A percentile compares a stretch with the other conserved stretches of the same genome.
Conservation (phyloP, 805 yeast genomes). For the Cyberlindnera mycetangii region DNA sequence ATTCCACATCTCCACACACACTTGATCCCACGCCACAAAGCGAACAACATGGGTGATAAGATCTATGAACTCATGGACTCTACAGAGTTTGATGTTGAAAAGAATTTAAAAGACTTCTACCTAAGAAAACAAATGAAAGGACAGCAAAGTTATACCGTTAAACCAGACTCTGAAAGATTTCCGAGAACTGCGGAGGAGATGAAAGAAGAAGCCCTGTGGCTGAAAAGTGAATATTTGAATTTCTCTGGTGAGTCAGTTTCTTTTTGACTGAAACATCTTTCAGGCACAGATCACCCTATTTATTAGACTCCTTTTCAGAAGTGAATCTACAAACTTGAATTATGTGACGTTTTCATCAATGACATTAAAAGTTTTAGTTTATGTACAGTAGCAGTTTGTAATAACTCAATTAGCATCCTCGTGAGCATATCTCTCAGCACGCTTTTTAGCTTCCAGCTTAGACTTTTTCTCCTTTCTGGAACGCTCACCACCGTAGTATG, state of each 20-base stretch:
- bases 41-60: conserved; percentile 63
- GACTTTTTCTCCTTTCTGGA: conserved; percentile 66
- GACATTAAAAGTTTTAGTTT: conserved; percentile 10
- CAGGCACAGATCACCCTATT: background rate
- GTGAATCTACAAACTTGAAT: background rate
- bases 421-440: conserved; percentile 28
- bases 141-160: conserved; percentile 29
- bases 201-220: conserved; percentile 64
- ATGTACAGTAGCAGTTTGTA: background rate
- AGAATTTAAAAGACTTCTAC: conserved; percentile 29
- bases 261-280: background rate
- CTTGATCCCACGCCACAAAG: conserved; percentile 74
- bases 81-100: conserved; percentile 44
- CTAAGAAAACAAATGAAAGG: conserved; percentile 30
- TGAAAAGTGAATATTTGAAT: conserved; percentile 38
- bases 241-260: conserved; percentile 1
- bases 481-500: conserved; percentile 82
- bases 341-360: conserved; percentile 6
- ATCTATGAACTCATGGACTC: conserved; percentile 64
- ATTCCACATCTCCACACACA: conserved; percentile 95
- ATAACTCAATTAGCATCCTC: conserved; percentile 25
- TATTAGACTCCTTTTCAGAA: background rate
- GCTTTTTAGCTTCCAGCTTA: conserved; percentile 44
- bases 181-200: conserved; percentile 62
- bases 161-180: conserved; percentile 50